phyloP scores from a whole-genome alignment of 805 yeast genomes.

The Candida khao-thaluensis region DNA sequence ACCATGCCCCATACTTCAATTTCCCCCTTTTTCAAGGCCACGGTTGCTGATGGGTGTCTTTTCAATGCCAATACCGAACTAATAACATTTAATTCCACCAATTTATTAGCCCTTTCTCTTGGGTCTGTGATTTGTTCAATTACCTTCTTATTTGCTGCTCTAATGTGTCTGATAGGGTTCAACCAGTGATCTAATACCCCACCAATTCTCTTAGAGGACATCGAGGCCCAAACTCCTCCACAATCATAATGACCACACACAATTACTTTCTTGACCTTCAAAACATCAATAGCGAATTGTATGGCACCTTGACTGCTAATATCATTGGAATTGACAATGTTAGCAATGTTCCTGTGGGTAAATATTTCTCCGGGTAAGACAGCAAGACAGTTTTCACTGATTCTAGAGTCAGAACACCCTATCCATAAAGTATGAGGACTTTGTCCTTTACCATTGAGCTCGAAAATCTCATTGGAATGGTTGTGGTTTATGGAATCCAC shows the following conservation, averaged over 20 bases:
- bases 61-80: constrained; percentile 68
- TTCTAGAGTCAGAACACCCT: constrained; percentile 91
- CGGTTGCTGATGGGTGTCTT: constrained; percentile 64
- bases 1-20: constrained; percentile 80
- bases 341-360: constrained; percentile 86
- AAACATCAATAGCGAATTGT: constrained; percentile 83
- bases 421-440: constrained; percentile 92
- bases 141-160: constrained; percentile 55
- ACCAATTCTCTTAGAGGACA: constrained; percentile 62
- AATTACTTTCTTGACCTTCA: constrained; percentile 76
- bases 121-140: constrained; percentile 47
- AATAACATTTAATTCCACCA: constrained; percentile 75
- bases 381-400: constrained; percentile 72
- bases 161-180: constrained; percentile 62
- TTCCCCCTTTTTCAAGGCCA: constrained; percentile 59
- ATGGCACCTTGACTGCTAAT: constrained; percentile 72
- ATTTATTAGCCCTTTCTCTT: constrained; percentile 53
- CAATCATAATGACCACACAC: constrained; percentile 96
- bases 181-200: constrained; percentile 74
- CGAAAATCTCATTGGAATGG: constrained; percentile 56
- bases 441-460: constrained; percentile 75
- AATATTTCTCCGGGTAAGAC: constrained; percentile 91
- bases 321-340: constrained; percentile 69
- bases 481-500: constrained; percentile 47
- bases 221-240: constrained; percentile 86